Conservation (phyloP, 129 eudicot species). For the Tagetes patula region DNA sequence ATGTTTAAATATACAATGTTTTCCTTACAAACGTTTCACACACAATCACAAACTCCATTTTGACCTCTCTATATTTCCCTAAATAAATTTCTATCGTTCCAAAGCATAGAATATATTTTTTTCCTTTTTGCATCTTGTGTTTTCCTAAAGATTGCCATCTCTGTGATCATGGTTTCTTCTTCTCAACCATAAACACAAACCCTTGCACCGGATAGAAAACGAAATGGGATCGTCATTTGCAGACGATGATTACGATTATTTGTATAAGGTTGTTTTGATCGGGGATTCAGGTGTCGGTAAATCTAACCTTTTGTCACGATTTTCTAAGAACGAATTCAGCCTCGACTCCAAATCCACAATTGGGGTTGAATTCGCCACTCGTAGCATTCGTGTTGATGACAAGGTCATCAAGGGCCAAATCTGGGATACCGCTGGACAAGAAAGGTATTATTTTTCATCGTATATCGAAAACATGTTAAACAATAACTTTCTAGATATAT, state of each 20-base stretch:
- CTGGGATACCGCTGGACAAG: constrained; percentile 47
- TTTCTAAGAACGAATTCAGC: constrained; percentile 43
- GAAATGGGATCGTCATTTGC: constrained; percentile 30
- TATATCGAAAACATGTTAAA: constrained; percentile 1
- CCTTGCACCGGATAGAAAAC: constrained; percentile 18
- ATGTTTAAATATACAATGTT: no score
- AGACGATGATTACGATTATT: constrained; percentile 39
- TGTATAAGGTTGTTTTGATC: constrained; percentile 36
- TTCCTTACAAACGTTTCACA: not conserved
- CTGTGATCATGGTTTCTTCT: constrained; percentile 3
- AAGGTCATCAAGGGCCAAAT: constrained; percentile 37
- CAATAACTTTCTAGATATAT: not conserved
- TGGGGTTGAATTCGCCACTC: constrained; percentile 41
- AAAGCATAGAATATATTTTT: constrained; percentile 6
- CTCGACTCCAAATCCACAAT: constrained; percentile 42
- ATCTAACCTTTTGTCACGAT: constrained; percentile 38
- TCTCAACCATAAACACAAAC: constrained; percentile 25
- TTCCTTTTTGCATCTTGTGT: constrained; percentile 10
- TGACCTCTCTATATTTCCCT: constrained; percentile 26
- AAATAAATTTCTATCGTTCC: constrained; percentile 12
- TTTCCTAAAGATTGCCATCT: constrained; percentile 16
- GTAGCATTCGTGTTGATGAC: constrained; percentile 37
- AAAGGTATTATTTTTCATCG: constrained; percentile 24
- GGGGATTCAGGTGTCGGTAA: constrained; percentile 42
- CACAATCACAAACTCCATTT: not conserved